phyloP scores from a whole-genome alignment of 768 basidiomycete genomes.

The Harrya chromipes region DNA sequence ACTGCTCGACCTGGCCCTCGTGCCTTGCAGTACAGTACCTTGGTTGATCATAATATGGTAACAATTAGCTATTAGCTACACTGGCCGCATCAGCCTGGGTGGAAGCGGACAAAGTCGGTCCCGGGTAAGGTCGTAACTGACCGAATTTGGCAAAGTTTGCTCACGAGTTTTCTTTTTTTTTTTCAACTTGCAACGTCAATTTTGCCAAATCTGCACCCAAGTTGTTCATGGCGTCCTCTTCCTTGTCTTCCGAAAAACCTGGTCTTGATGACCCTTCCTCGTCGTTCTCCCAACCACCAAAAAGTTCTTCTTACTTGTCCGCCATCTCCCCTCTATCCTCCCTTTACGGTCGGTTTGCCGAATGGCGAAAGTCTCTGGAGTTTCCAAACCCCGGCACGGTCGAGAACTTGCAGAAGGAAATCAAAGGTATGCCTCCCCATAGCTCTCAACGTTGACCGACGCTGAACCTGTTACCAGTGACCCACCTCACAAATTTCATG shows the following conservation, averaged over 20 bases:
- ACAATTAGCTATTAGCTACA: too few relatives aligned
- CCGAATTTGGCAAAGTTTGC: constrained; percentile 19
- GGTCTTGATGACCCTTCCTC: constrained; percentile 38
- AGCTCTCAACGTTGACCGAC: constrained; percentile 3
- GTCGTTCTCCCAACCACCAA: constrained; percentile 33
- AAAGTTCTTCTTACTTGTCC: constrained; percentile 36
- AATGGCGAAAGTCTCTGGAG: constrained; percentile 79
- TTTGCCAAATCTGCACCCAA: constrained; percentile 9
- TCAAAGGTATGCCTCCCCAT: constrained; percentile 60
- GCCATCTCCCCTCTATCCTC: constrained; percentile 55
- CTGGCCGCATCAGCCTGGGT: too few relatives aligned
- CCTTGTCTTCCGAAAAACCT: constrained; percentile 39
- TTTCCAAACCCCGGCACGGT: constrained; percentile 90
- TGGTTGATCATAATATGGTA: too few relatives aligned
- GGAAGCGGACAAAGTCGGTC: too few relatives aligned
- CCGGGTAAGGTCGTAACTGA: too few relatives aligned
- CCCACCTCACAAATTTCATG: constrained; percentile 89
- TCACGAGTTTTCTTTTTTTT: constrained; percentile 29
- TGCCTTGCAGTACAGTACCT: too few relatives aligned
- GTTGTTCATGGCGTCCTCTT: constrained; percentile 44
- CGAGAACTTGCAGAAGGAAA: constrained; percentile 92
- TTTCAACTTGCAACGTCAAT: constrained; percentile 32
- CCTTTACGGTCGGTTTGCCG: constrained; percentile 68
- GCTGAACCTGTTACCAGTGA: constrained; percentile 47
- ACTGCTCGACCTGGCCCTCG: too few relatives aligned